Conservation (phyloP, 2,329 filamentous ascomycete genomes). For the Ophiosphaerella korrae region DNA sequence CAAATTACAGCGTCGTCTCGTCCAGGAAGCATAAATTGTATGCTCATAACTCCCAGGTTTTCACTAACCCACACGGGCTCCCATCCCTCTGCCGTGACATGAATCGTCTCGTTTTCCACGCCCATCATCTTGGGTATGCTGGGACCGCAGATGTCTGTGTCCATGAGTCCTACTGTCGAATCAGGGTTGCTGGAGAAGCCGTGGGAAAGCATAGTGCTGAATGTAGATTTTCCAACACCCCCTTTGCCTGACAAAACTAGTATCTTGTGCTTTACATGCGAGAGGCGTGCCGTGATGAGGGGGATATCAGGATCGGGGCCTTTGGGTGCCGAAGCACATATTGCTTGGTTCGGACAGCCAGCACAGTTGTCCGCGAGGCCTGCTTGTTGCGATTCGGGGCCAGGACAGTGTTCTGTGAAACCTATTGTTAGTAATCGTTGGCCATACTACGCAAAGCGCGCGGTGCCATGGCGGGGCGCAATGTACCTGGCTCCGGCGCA, state of each 20-base stretch:
- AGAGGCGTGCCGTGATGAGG: constrained; percentile 81
- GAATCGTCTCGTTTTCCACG: constrained; percentile 90
- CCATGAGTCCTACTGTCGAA: constrained; percentile 89
- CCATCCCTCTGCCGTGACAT: constrained; percentile 87
- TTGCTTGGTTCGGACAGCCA: constrained; percentile 92
- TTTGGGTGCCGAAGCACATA: constrained; percentile 93
- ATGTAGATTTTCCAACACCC: constrained; percentile 95
- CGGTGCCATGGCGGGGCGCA: constrained; percentile 38
- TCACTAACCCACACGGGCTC: constrained; percentile 94
- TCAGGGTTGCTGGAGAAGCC: constrained; percentile 83
- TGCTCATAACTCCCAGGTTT: constrained; percentile 93
- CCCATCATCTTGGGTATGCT: constrained; percentile 99
- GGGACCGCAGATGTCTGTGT: constrained; percentile 96
- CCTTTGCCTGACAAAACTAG: constrained; percentile 93
- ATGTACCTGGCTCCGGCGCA: constrained; percentile 79
- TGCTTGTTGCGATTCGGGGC: constrained; percentile 76
- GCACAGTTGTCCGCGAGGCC: constrained; percentile 80
- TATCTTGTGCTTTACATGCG: constrained; percentile 86
- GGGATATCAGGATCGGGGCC: constrained; percentile 94
- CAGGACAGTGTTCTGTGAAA: constrained; percentile 81
- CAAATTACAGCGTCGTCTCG: constrained; percentile 96
- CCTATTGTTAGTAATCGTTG: constrained; percentile 2
- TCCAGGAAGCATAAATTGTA: constrained; percentile 97
- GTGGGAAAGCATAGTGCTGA: constrained; percentile 85
- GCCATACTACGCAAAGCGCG: constrained; percentile 58